A percentile compares a stretch with the other conserved stretches of the same genome.
Conservation (phyloP, 345 rosid species). For the Sisymbrium altissimum region DNA sequence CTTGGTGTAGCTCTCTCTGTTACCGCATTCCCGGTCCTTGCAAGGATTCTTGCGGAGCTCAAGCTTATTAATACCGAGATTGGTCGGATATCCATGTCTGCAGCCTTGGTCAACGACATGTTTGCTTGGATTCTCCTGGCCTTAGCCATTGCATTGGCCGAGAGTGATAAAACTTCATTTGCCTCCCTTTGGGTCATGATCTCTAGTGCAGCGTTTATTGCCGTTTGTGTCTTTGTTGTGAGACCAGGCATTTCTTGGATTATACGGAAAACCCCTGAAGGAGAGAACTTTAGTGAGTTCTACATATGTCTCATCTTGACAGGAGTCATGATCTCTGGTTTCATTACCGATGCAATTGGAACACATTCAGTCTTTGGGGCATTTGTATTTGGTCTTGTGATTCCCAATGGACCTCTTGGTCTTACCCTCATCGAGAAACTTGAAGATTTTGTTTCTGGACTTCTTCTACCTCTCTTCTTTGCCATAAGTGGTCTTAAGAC, state of each 20-base stretch:
- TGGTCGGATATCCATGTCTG: constrained; percentile 88
- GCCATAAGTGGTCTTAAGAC: constrained; percentile 94
- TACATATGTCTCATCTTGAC: constrained; percentile 78
- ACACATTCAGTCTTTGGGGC: constrained; percentile 97
- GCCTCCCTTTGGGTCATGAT: constrained; percentile 76
- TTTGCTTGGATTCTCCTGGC: constrained; percentile 88
- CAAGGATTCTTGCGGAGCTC: constrained; percentile 85
- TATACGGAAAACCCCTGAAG: constrained; percentile 77
- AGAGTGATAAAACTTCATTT: constrained; percentile 47
- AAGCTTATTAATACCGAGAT: constrained; percentile 84
- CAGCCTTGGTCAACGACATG: constrained; percentile 86
- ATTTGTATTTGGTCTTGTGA: constrained; percentile 80
- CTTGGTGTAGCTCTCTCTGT: constrained; percentile 88
- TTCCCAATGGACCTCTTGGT: constrained; percentile 90
- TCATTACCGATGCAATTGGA: constrained; percentile 89
- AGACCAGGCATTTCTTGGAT: constrained; percentile 75
- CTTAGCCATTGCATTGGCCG: constrained; percentile 75
- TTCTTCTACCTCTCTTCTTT: constrained; percentile 85
- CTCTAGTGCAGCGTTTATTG: constrained; percentile 47
- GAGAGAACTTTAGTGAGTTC: constrained; percentile 80
- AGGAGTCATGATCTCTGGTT: constrained; percentile 91
- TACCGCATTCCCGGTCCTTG: constrained; percentile 93
- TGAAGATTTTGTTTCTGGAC: constrained; percentile 96
- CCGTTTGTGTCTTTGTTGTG: constrained; percentile 51
- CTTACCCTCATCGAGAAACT: constrained; percentile 86